These are phyloP conservation scores for Sporothrix pallida DNA, from an alignment of 2,329 filamentous ascomycete genomes.

Conservation along the genomic window DNA sequence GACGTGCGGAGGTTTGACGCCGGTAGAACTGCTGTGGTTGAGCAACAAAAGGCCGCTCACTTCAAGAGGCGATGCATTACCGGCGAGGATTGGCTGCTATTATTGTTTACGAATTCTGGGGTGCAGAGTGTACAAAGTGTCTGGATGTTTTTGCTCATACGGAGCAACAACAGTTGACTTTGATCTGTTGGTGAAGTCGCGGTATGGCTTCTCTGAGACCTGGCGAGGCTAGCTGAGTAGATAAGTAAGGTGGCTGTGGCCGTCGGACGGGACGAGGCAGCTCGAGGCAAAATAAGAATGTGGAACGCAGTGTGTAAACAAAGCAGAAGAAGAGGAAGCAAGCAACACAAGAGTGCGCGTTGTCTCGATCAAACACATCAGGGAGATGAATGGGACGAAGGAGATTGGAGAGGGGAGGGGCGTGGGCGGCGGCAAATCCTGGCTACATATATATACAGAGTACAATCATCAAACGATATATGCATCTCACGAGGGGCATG, in stretches of 20 bases:
- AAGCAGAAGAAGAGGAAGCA: background rate
- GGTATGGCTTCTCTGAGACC: background rate
- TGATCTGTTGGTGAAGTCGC: background rate
- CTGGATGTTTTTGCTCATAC: background rate
- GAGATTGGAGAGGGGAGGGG: background rate
- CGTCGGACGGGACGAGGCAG: background rate
- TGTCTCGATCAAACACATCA: background rate
- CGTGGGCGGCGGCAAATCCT: background rate
- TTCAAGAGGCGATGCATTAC: background rate
- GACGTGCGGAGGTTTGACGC: background rate
- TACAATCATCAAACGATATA: too few relatives aligned
- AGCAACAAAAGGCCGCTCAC: background rate
- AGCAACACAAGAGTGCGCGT: background rate
- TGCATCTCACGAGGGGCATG: conserved; percentile 14
- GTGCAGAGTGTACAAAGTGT: background rate
- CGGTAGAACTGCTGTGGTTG: background rate
- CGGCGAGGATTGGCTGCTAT: background rate
- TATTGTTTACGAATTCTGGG: background rate
- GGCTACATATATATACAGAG: conserved; percentile 13
- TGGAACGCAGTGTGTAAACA: too few relatives aligned
- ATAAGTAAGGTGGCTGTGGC: background rate
- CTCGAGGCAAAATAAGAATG: background rate
- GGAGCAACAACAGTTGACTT: background rate
- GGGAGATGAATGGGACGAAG: background rate
- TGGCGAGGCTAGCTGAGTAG: too few relatives aligned